phyloP scores from a whole-genome alignment of 1,284 basidiomycete species.

The Fomes fomentarius region DNA sequence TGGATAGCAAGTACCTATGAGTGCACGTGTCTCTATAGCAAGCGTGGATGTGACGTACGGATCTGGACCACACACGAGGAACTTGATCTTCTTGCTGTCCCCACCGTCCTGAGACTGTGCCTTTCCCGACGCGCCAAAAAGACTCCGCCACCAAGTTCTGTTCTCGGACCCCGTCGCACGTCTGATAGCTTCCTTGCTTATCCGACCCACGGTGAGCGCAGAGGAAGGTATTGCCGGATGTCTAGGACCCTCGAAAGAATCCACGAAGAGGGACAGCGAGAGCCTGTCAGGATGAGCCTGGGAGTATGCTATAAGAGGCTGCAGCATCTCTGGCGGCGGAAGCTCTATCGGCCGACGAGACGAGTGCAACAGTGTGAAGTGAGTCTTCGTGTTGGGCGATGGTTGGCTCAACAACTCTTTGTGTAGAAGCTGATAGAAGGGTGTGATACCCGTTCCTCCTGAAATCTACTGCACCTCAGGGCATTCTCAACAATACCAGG shows the following conservation, averaged over 20 bases:
- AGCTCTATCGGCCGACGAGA: constrained; percentile 62
- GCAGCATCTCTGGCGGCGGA: constrained; percentile 63
- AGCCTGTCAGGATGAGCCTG: constrained; percentile 55
- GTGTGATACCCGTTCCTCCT: constrained; percentile 83
- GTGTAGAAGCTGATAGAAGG: constrained; percentile 69
- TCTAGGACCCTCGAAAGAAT: constrained; percentile 43
- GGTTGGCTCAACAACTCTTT: constrained; percentile 42
- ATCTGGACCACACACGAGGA: constrained; percentile 81
- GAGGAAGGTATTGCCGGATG: constrained; percentile 24
- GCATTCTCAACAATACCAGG: not conserved
- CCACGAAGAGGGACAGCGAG: constrained; percentile 63
- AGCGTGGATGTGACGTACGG: constrained; percentile 52
- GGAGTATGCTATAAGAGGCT: constrained; percentile 51
- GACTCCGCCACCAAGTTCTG: constrained; percentile 48
- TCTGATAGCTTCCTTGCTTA: constrained; percentile 52
- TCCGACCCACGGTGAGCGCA: constrained; percentile 50
- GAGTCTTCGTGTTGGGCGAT: constrained; percentile 44
- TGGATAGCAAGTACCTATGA: constrained; percentile 10
- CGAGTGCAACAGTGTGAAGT: constrained; percentile 73
- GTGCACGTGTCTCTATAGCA: not conserved
- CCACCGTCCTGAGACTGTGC: constrained; percentile 18
- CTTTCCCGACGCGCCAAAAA: constrained; percentile 35
- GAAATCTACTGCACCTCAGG: constrained; percentile 57
- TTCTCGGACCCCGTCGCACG: constrained; percentile 37
- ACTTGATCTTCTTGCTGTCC: constrained; percentile 49